phyloP scores from a whole-genome alignment of 768 basidiomycete genomes.

The Inosperma sp. region DNA sequence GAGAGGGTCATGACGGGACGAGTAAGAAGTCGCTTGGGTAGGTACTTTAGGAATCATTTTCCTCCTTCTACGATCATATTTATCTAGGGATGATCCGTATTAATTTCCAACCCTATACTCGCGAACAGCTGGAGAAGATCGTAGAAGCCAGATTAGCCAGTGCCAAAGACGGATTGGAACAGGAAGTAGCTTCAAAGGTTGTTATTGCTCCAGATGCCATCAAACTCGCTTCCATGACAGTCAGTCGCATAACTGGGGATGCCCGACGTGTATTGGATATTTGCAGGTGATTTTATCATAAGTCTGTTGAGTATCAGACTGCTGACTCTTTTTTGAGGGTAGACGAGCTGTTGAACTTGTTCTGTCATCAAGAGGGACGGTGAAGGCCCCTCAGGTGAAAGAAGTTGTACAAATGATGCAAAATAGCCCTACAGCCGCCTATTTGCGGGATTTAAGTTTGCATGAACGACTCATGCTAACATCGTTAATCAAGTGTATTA shows the following conservation, averaged over 20 bases:
- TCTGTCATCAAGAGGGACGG: constrained; percentile 45
- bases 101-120: constrained; percentile 87
- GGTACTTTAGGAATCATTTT: constrained; percentile 18
- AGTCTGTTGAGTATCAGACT: not conserved
- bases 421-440: constrained; percentile 84
- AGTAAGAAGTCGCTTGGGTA: constrained; percentile 88
- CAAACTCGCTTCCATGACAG: constrained; percentile 73
- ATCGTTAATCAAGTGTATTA: constrained; percentile 75
- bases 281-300: constrained; percentile 61
- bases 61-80: not conserved
- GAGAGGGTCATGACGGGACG: constrained; percentile 91
- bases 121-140: constrained; percentile 74
- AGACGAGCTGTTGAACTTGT: constrained; percentile 85
- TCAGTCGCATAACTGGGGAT: constrained; percentile 81
- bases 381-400: constrained; percentile 66
- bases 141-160: constrained; percentile 75
- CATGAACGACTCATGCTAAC: constrained; percentile 89
- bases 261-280: constrained; percentile 91
- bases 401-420: constrained; percentile 83
- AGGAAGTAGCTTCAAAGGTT: constrained; percentile 32
- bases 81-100: constrained; percentile 78
- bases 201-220: constrained; percentile 70
- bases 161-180: constrained; percentile 47
- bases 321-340: not conserved
- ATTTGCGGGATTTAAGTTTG: constrained; percentile 74